These are phyloP conservation scores for Rhizopogon rudus DNA, from an alignment of 768 basidiomycete genomes.

Conservation along the genomic window DNA sequence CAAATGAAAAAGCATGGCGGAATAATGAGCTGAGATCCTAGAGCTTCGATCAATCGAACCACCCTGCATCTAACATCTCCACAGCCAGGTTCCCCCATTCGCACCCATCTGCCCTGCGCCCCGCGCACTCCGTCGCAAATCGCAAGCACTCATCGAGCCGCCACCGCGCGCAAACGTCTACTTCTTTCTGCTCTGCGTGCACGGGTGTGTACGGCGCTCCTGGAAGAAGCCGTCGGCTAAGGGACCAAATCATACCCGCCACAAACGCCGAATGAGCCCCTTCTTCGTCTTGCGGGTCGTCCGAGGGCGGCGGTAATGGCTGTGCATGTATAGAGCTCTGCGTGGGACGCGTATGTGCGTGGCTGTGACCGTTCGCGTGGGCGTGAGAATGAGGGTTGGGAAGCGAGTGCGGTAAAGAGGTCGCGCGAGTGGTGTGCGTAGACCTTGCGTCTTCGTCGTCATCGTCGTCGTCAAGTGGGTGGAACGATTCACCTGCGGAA, in stretches of 20 bases:
- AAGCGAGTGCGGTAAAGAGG: background rate
- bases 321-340: background rate
- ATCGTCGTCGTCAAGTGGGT: slow-evolving; percentile 26
- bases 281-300: slow-evolving; percentile 59
- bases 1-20: no score
- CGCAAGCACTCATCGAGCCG: slow-evolving; percentile 78
- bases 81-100: slow-evolving; percentile 66
- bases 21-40: background rate
- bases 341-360: background rate
- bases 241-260: slow-evolving; percentile 82
- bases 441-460: slow-evolving; percentile 16
- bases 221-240: slow-evolving; percentile 67
- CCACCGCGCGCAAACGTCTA: slow-evolving; percentile 52
- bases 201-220: slow-evolving; percentile 71
- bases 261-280: slow-evolving; percentile 81
- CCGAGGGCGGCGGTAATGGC: slow-evolving; percentile 21
- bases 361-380: background rate
- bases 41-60: slow-evolving; percentile 48
- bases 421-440: slow-evolving; percentile 9
- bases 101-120: slow-evolving; percentile 60
- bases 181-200: slow-evolving; percentile 26
- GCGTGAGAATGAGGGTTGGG: slow-evolving; percentile 10
- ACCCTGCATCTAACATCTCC: slow-evolving; percentile 71
- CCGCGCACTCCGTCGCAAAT: slow-evolving; percentile 81
- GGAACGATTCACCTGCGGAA: slow-evolving; percentile 25